These are phyloP conservation scores for Pseudopithomyces chartarum DNA, from an alignment of 2,329 filamentous ascomycete species.

Conservation along the genomic window DNA sequence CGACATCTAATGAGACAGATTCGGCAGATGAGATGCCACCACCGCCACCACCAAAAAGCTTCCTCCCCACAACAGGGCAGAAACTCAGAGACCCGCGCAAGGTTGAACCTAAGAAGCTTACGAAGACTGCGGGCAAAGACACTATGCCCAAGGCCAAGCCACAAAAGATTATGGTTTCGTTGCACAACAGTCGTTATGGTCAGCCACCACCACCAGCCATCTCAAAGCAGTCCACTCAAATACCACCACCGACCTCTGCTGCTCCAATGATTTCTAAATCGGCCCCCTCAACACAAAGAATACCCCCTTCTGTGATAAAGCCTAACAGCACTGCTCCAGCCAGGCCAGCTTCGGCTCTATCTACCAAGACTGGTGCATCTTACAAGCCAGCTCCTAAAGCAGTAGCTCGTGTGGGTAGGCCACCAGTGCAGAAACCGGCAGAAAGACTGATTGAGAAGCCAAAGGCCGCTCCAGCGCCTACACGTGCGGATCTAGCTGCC, in stretches of 20 bases:
- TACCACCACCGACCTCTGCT: slow-evolving; percentile 55
- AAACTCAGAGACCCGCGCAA: slow-evolving; percentile 58
- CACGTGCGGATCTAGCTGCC: slow-evolving; percentile 56
- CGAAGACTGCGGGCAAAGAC: slow-evolving; percentile 65
- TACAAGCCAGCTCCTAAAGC: slow-evolving; percentile 32
- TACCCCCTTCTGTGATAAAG: slow-evolving; percentile 60
- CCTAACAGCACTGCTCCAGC: slow-evolving; percentile 45
- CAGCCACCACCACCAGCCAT: slow-evolving; percentile 31
- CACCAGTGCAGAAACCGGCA: slow-evolving; percentile 58
- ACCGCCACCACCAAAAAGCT: slow-evolving; percentile 61
- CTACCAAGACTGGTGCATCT: slow-evolving; percentile 24
- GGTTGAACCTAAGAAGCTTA: slow-evolving; percentile 48
- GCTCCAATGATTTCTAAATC: slow-evolving; percentile 31
- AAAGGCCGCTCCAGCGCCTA: slow-evolving; percentile 37
- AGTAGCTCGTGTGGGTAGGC: slow-evolving; percentile 32
- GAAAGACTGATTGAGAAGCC: slow-evolving; percentile 77
- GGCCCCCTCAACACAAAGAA: slow-evolving; percentile 22
- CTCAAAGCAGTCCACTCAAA: slow-evolving; percentile 49
- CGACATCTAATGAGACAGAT: slow-evolving; percentile 41
- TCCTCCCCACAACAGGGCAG: slow-evolving; percentile 57
- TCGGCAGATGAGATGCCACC: slow-evolving; percentile 64
- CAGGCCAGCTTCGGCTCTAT: slow-evolving; percentile 36
- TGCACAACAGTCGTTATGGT: slow-evolving; percentile 59
- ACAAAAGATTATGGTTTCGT: slow-evolving; percentile 67
- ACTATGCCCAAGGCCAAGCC: slow-evolving; percentile 63